Evolutionary conservation across 768 basidiomycete genomes (phyloP).

Genomic region (Fistulinella prunicolor): DNA sequence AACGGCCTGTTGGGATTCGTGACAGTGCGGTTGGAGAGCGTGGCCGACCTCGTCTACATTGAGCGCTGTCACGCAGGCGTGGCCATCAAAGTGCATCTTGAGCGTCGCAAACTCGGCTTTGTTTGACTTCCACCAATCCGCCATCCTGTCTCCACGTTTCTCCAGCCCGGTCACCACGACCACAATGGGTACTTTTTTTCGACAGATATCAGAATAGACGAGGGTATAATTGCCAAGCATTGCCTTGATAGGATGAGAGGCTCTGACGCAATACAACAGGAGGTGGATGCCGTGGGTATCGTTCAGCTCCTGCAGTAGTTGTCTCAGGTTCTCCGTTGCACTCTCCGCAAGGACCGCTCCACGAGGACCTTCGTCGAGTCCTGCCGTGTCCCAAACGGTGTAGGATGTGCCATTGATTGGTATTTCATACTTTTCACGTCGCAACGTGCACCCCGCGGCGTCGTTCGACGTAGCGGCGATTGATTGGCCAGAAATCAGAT

Average conservation of each 20-base stretch:
- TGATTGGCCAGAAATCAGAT: conserved; percentile 40
- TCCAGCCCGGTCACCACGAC: conserved; percentile 38
- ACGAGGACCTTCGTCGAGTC: conserved; percentile 36
- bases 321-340: conserved; percentile 27
- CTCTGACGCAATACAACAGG: conserved; percentile 34
- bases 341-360: conserved; percentile 30
- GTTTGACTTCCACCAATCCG: conserved; percentile 35
- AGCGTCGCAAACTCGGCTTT: conserved; percentile 24
- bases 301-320: conserved; percentile 24
- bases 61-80: conserved; percentile 41
- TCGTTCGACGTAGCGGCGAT: conserved; percentile 34
- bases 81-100: conserved; percentile 34
- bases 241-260: conserved; percentile 25
- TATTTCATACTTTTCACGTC: conserved; percentile 26
- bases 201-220: conserved; percentile 36
- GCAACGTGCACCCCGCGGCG: conserved; percentile 36
- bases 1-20: conserved; percentile 23
- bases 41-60: conserved; percentile 27
- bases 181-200: conserved; percentile 37
- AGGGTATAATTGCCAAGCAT: conserved; percentile 36
- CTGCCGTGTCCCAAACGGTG: conserved; percentile 38
- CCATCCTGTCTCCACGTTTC: conserved; percentile 31
- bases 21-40: conserved; percentile 25
- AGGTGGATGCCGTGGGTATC: conserved; percentile 29
- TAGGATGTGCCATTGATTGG: conserved; percentile 21